A percentile compares a stretch with the other conserved stretches of the same genome.
Evolutionary conservation across 345 rosid genomes (phyloP).

Genomic region (Turnera subulata): DNA sequence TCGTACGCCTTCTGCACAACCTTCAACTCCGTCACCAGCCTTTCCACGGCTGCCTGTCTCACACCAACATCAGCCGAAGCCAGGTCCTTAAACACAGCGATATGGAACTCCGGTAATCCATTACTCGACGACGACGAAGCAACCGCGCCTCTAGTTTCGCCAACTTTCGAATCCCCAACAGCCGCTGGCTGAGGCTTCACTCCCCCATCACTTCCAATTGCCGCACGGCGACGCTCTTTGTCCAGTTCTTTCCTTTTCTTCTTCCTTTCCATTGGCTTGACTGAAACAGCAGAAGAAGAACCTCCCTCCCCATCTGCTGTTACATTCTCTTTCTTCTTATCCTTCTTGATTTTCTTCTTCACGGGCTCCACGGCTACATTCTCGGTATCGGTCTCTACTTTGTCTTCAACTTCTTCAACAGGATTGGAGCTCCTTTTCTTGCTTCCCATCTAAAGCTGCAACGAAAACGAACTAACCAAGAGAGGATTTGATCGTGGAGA

Average conservation of each 20-base stretch:
- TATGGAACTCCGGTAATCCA: conserved; percentile 58
- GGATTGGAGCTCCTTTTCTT: conserved; percentile 49
- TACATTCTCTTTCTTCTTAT: background rate
- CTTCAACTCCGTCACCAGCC: conserved; percentile 57
- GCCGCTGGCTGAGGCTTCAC: conserved; percentile 16
- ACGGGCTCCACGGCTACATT: conserved; percentile 11
- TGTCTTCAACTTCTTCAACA: conserved; percentile 29
- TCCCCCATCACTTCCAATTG: conserved; percentile 21
- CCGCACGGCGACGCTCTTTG: conserved; percentile 50
- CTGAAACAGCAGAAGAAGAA: conserved; percentile 16
- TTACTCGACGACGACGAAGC: conserved; percentile 30
- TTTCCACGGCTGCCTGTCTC: conserved; percentile 61
- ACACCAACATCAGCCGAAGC: conserved; percentile 51
- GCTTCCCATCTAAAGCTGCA: conserved; percentile 37
- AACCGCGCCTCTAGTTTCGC: conserved; percentile 17
- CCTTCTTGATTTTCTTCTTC: conserved; percentile 17
- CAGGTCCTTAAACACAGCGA: conserved; percentile 68
- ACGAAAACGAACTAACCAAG: background rate
- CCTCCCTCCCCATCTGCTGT: background rate
- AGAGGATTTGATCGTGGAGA: too few species aligned
- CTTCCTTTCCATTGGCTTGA: conserved; percentile 73
- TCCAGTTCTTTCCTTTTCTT: conserved; percentile 77
- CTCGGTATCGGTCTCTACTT: conserved; percentile 10
- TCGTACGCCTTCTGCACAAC: conserved; percentile 75
- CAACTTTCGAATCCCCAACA: conserved; percentile 19